Percentiles rank a stretch among this genome's conserved stretches.
Evolutionary conservation across 257 asterid genomes (phyloP).

Genomic region (Solanum pinnatisectum): DNA sequence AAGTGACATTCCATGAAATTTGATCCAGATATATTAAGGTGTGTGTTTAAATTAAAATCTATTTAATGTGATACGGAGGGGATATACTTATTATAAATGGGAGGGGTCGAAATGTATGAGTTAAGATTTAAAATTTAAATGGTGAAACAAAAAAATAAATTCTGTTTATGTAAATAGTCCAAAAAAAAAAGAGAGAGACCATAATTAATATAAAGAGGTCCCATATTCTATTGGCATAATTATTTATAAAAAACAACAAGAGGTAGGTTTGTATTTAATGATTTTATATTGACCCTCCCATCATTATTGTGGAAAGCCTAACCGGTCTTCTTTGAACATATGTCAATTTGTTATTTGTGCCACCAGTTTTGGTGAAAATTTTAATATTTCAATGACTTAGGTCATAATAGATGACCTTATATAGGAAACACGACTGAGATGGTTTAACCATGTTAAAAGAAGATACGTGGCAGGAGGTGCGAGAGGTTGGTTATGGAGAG

Average conservation of each 20-base stretch:
- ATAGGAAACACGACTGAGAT: neutral
- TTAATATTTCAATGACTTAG: neutral
- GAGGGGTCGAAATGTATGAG: neutral
- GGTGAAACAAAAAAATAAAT: neutral
- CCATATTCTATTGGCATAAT: neutral
- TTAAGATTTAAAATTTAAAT: neutral
- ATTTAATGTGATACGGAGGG: neutral
- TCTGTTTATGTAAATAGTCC: neutral
- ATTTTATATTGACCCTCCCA: neutral
- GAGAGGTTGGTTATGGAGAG: neutral
- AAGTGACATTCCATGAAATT: too few relatives aligned
- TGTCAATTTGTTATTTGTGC: neutral
- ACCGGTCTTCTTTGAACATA: neutral
- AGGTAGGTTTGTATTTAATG: neutral
- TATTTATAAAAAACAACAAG: neutral
- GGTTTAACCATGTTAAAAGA: neutral
- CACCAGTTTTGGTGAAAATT: neutral
- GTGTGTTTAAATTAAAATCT: neutral
- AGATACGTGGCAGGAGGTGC: neutral
- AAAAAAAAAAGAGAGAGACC: neutral
- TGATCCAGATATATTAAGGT: too few relatives aligned
- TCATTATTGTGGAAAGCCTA: neutral
- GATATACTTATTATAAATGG: neutral
- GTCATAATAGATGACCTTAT: neutral
- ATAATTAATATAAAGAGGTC: neutral